These are phyloP conservation scores for Fagopyrum tataricum DNA, from an alignment of 148 eudicot genomes.

Conservation along the genomic window DNA sequence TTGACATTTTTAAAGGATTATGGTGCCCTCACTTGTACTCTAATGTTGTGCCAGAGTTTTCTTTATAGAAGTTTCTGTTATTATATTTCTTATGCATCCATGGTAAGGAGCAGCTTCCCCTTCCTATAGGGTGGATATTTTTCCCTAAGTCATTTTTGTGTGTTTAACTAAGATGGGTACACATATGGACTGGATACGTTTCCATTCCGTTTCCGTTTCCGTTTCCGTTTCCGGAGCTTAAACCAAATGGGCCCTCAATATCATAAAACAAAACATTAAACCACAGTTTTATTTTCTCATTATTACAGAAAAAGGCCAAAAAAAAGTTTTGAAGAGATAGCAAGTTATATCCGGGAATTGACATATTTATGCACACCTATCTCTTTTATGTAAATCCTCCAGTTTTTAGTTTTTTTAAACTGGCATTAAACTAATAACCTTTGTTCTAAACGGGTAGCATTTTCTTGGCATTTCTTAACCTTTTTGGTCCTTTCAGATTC, in stretches of 20 bases:
- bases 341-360: not conserved
- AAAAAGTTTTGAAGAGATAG: not conserved
- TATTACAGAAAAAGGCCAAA: not conserved
- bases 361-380: not conserved
- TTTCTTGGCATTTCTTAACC: not conserved
- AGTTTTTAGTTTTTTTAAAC: not conserved
- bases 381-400: not conserved
- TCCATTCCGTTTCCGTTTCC: too few relatives aligned
- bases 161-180: not conserved
- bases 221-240: too few relatives aligned
- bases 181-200: too few relatives aligned
- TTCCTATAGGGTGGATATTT: not conserved
- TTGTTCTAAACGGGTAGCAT: not conserved
- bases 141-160: not conserved
- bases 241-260: too few relatives aligned
- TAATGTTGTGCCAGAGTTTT: not conserved
- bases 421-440: not conserved
- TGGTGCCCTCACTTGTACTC: not conserved
- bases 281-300: not conserved
- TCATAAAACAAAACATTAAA: not conserved
- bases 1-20: slow-evolving; percentile 10
- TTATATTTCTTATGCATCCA: not conserved
- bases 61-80: not conserved
- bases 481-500: slow-evolving; percentile 44
- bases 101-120: not conserved